These are phyloP conservation scores for Linum tenue DNA, from an alignment of 345 rosid genomes.

Conservation along the genomic window DNA sequence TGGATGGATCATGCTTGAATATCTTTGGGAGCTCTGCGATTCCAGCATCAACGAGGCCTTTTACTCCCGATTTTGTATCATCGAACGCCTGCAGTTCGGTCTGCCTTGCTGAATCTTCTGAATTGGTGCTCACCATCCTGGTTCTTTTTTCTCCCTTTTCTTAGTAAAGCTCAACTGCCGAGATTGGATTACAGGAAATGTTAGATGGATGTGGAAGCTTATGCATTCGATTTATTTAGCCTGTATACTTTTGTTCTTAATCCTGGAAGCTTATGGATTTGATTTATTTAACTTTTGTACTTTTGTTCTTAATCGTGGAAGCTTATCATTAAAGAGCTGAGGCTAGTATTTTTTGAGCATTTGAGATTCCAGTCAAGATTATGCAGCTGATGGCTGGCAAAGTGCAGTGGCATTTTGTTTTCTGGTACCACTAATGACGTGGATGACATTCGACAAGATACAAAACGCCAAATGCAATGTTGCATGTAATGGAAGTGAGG, in stretches of 20 bases:
- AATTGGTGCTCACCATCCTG: background rate
- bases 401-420: too few species aligned
- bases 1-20: background rate
- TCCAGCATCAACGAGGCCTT: conserved; percentile 1
- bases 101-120: background rate
- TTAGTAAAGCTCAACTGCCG: background rate
- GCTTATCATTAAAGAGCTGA: background rate
- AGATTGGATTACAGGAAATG: too few species aligned
- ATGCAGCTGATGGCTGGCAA: too few species aligned
- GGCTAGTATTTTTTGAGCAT: background rate
- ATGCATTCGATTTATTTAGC: too few species aligned
- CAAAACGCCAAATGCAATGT: background rate
- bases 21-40: background rate
- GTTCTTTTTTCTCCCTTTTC: background rate
- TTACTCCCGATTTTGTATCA: conserved; percentile 2
- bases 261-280: too few species aligned
- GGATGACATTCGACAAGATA: too few species aligned
- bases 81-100: conserved; percentile 4
- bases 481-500: background rate
- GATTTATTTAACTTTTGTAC: too few species aligned
- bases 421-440: too few species aligned
- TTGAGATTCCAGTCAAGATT: background rate
- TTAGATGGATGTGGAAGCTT: too few species aligned
- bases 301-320: too few species aligned
- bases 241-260: too few species aligned